Evolutionary conservation across 768 basidiomycete species (phyloP).

Genomic region (Lactifluus subvellereus): DNA sequence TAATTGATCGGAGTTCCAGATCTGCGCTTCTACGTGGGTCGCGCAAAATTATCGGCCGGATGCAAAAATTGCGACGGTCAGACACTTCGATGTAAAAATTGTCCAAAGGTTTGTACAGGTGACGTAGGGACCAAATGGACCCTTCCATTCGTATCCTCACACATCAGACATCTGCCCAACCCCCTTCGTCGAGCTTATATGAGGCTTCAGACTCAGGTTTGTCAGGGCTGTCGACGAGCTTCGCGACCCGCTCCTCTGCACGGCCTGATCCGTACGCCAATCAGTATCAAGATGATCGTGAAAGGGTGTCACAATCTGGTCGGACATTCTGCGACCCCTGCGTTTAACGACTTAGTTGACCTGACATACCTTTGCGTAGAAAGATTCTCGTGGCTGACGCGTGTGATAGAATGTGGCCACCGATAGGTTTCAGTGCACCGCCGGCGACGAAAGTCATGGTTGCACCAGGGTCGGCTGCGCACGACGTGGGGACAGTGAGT

Average conservation of each 20-base stretch:
- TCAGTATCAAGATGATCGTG: background rate
- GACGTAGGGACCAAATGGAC: background rate
- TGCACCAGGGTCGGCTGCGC: slow-evolving; percentile 80
- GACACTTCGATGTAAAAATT: background rate
- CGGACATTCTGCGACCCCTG: background rate
- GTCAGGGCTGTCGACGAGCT: slow-evolving; percentile 85
- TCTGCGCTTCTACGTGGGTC: background rate
- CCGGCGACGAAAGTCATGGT: slow-evolving; percentile 95
- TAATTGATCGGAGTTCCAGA: background rate
- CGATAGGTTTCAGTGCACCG: slow-evolving; percentile 86
- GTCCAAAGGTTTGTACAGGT: background rate
- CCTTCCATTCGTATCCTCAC: background rate
- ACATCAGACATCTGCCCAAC: slow-evolving; percentile 75
- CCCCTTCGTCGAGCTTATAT: slow-evolving; percentile 87
- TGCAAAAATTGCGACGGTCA: too few species aligned
- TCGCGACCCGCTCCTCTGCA: slow-evolving; percentile 86
- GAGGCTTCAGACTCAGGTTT: slow-evolving; percentile 87
- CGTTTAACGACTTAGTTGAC: background rate
- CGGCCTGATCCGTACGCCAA: slow-evolving; percentile 48
- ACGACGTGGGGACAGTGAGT: background rate
- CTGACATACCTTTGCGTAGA: slow-evolving; percentile 66
- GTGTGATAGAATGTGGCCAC: slow-evolving; percentile 81
- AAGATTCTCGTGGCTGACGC: slow-evolving; percentile 86
- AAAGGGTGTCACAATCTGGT: background rate
- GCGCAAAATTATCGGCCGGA: too few species aligned